Evolutionary conservation across 2,329 filamentous ascomycete genomes (phyloP).

Genomic region (Colletotrichum tamarilloi): DNA sequence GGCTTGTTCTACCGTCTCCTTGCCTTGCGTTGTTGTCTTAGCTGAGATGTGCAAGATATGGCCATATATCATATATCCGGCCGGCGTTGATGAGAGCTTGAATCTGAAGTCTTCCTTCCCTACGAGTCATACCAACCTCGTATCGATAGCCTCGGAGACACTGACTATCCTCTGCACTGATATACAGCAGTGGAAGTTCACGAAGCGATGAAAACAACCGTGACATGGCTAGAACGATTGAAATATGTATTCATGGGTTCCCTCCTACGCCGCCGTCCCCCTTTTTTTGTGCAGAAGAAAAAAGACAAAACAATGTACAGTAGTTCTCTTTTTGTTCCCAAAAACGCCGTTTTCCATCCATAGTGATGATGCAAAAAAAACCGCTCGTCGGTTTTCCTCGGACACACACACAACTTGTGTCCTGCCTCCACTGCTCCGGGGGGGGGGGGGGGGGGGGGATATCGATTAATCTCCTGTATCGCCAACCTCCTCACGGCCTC

Average conservation of each 20-base stretch:
- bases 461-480: slow-evolving; percentile 19
- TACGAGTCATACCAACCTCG: not conserved
- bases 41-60: not conserved
- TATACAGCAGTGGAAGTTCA: not conserved
- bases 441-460: slow-evolving; percentile 24
- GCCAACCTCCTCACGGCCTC: not conserved
- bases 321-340: not conserved
- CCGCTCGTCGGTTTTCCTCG: not conserved
- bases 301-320: not conserved
- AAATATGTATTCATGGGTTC: slow-evolving; percentile 31
- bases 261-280: slow-evolving; percentile 30
- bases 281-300: slow-evolving; percentile 14
- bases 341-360: slow-evolving; percentile 27
- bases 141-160: too few relatives aligned
- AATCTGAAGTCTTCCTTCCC: not conserved
- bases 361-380: slow-evolving; percentile 16
- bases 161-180: not conserved
- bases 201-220: not conserved
- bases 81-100: slow-evolving; percentile 1
- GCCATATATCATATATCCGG: not conserved
- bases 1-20: not conserved
- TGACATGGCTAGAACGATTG: slow-evolving; percentile 31
- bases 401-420: not conserved
- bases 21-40: not conserved
- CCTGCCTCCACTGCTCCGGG: not conserved